Base-by-base conservation (phyloP, 2,329 filamentous ascomycete species). In the Aspergillus sp. region DNA sequence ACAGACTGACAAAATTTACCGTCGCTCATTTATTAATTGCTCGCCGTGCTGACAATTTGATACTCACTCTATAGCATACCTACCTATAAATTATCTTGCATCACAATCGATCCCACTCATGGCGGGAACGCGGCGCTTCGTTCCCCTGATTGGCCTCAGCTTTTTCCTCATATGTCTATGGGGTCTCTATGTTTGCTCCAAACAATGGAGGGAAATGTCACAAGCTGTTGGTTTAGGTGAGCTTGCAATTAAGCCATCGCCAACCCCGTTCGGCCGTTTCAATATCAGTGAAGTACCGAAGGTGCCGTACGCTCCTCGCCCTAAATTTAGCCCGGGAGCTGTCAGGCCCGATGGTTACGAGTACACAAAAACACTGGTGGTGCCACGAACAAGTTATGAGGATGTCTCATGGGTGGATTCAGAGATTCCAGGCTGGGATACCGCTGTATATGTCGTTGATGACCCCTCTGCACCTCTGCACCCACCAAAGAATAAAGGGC, bases 401-500 rank as follows among this genome's bases (percentile, higher is more conserved):
- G 76, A 84, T 56, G 76, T 78, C 2, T 68, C 66, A 30, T 87
- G 85, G 85, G 79, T 86, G n/a, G 73, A 79, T 34, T 63, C 76
- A 13, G 75, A 82, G 58, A 67, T 86, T 32, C 79, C 77, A 1
- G 77, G 80, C 32, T 75, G 85, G 64, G 62, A 71, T 20, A 67
- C 75, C 11, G 76, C 79, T 11, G 68, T 83, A 12, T 85, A 85
- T 62, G 76, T 81, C 48, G 81, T 81, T 30, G 79, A 85, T 62
- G 81, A 84, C 58, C 76, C 77, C 2, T 69, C 71, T 22, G 78
- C 82, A 6, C 71, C 76, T 22, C 66, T 82, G 18, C 81, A 82
- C 63, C 75, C 82, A 0, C 81, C 82, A 5, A 78, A 78, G 64
- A 85, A 87, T 61, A 85, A 86, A 66, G 85, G 85, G 43, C 80